phyloP scores from a whole-genome alignment of 805 yeast species.

The Saturnispora sekii region DNA sequence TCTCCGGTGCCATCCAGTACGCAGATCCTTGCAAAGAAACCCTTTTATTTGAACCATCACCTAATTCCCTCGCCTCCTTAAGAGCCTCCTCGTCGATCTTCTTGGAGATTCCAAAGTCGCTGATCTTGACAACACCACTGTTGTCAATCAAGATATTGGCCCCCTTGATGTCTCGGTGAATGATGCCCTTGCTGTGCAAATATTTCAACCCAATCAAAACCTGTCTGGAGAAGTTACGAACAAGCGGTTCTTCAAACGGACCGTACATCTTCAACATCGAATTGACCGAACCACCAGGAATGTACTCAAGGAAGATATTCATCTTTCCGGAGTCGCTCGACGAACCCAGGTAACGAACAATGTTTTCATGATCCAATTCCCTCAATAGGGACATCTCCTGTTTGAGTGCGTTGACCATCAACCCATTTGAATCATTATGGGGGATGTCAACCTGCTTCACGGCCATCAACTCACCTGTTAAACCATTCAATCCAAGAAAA shows the following conservation, averaged over 20 bases:
- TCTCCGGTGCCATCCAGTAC: conserved; percentile 99
- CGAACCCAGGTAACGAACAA: conserved; percentile 87
- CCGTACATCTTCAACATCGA: conserved; percentile 50
- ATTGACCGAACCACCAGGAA: conserved; percentile 40
- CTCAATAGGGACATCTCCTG: conserved; percentile 71
- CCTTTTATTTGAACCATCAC: conserved; percentile 36
- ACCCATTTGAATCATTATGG: conserved; percentile 23
- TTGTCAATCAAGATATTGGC: conserved; percentile 53
- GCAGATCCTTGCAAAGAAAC: conserved; percentile 91
- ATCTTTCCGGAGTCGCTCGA: conserved; percentile 59
- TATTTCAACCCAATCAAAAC: conserved; percentile 46
- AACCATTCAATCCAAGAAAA: conserved; percentile 80
- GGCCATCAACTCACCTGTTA: conserved; percentile 94
- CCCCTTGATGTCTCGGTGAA: conserved; percentile 58
- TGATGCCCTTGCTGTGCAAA: conserved; percentile 46
- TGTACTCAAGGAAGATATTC: conserved; percentile 61
- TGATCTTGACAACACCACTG: conserved; percentile 51
- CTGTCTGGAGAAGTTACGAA: conserved; percentile 45
- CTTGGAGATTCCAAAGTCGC: conserved; percentile 60
- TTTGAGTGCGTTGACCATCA: conserved; percentile 71
- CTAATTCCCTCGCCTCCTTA: conserved; percentile 15
- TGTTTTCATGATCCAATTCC: conserved; percentile 80
- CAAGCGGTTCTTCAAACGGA: conserved; percentile 52
- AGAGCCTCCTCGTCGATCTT: conserved; percentile 29
- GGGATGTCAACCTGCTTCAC: conserved; percentile 86